Evolutionary conservation across 192 early-diverging fungal genomes (phyloP).

Genomic region (Gigaspora rosea): DNA sequence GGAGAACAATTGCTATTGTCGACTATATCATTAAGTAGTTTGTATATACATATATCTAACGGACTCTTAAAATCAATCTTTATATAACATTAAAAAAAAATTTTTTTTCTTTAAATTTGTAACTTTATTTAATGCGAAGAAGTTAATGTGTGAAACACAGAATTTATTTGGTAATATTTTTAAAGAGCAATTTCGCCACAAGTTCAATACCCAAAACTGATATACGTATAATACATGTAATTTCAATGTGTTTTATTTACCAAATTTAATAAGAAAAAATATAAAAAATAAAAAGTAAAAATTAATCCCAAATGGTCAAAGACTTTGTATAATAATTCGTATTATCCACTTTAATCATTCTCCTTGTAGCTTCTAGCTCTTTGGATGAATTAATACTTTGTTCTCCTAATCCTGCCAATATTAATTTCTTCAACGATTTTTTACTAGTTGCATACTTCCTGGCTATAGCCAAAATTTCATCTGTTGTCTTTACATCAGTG

Average conservation of each 20-base stretch:
- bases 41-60: constrained; percentile 1
- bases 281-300: too few relatives aligned
- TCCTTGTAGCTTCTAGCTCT: background rate
- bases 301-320: background rate
- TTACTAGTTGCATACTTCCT: background rate
- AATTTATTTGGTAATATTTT: too few relatives aligned
- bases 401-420: background rate
- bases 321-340: background rate
- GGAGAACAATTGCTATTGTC: background rate
- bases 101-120: too few relatives aligned
- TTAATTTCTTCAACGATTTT: background rate
- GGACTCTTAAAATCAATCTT: background rate
- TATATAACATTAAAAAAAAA: too few relatives aligned
- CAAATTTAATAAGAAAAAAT: too few relatives aligned
- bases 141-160: too few relatives aligned
- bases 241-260: too few relatives aligned
- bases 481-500: background rate
- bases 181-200: too few relatives aligned
- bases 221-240: too few relatives aligned
- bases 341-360: background rate
- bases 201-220: too few relatives aligned
- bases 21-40: background rate
- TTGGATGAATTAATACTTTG: background rate
- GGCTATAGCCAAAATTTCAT: background rate
- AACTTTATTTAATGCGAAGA: too few relatives aligned